Conservation (phyloP, 1,284 basidiomycete genomes). For the Ceratorhiza oryzae-sativae region DNA sequence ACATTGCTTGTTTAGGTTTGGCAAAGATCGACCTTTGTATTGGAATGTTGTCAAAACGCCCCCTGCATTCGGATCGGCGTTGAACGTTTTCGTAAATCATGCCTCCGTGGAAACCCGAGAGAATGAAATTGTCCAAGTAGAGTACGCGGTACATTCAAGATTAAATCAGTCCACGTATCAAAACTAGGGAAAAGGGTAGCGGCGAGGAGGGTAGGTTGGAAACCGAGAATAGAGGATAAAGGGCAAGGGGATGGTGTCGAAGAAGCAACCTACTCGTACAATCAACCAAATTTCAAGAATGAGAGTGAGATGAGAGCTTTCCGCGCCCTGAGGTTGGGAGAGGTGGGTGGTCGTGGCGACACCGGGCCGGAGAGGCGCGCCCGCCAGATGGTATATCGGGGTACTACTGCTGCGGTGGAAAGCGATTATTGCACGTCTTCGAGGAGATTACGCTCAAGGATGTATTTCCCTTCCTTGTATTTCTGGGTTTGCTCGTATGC, state of each 20-base stretch:
- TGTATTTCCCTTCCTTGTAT: slow-evolving; percentile 99
- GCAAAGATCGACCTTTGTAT: slow-evolving; percentile 21
- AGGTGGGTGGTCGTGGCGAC: slow-evolving; percentile 2
- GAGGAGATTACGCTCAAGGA: slow-evolving; percentile 91
- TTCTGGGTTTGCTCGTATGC: slow-evolving; percentile 90
- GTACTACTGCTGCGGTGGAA: background rate
- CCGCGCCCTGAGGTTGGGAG: slow-evolving; percentile 1
- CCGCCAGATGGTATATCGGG: slow-evolving; percentile 16
- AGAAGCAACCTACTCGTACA: slow-evolving; percentile 32
- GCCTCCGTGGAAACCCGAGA: background rate
- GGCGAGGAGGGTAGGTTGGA: background rate
- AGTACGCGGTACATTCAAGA: slow-evolving; percentile 8
- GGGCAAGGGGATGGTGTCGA: slow-evolving; percentile 9
- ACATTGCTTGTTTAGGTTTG: slow-evolving; percentile 19
- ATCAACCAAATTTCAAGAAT: slow-evolving; percentile 19
- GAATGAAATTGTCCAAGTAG: slow-evolving; percentile 3
- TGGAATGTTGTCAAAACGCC: slow-evolving; percentile 33
- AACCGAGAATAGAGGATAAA: background rate
- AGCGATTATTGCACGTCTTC: slow-evolving; percentile 47
- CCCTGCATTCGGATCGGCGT: background rate
- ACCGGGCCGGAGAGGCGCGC: slow-evolving; percentile 8
- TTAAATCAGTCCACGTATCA: slow-evolving; percentile 10
- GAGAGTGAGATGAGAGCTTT: slow-evolving; percentile 4
- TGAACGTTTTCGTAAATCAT: slow-evolving; percentile 8
- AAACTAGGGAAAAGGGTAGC: background rate